Evolutionary conservation across 352 stramenopile species (phyloP).

Genomic region (Globisporangium spinosum): DNA sequence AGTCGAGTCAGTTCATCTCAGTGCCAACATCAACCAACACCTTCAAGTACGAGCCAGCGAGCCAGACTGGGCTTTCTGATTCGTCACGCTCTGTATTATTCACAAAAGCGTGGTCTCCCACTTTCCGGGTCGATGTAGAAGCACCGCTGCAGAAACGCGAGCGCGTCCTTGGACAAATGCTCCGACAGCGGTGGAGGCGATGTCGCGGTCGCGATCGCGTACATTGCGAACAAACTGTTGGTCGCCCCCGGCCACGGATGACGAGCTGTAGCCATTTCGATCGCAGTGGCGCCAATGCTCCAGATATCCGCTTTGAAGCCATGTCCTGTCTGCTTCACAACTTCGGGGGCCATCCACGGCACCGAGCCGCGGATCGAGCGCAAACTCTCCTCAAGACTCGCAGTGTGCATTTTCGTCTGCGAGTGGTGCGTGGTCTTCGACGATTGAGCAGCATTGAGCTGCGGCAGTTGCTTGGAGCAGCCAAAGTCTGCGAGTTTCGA

Average conservation of each 20-base stretch:
- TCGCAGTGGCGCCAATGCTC: constrained; percentile 75
- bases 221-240: constrained; percentile 65
- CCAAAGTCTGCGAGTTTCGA: constrained; percentile 90
- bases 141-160: constrained; percentile 55
- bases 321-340: constrained; percentile 72
- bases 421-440: background rate
- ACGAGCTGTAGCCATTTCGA: constrained; percentile 78
- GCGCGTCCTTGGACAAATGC: constrained; percentile 43
- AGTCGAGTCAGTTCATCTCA: background rate
- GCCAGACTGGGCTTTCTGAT: background rate
- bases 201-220: constrained; percentile 57
- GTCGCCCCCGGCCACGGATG: constrained; percentile 63
- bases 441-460: constrained; percentile 13
- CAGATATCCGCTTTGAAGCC: constrained; percentile 79
- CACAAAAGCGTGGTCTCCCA: background rate
- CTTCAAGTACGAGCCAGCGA: background rate
- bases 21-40: background rate
- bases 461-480: constrained; percentile 84
- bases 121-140: constrained; percentile 74
- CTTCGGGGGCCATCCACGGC: constrained; percentile 81
- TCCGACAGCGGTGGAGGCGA: constrained; percentile 49
- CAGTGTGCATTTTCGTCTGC: constrained; percentile 45
- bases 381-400: constrained; percentile 77
- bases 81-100: background rate
- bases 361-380: constrained; percentile 82